Evolutionary conservation across 2,329 filamentous ascomycete species (phyloP).

Genomic region (Penicillium glabrum): DNA sequence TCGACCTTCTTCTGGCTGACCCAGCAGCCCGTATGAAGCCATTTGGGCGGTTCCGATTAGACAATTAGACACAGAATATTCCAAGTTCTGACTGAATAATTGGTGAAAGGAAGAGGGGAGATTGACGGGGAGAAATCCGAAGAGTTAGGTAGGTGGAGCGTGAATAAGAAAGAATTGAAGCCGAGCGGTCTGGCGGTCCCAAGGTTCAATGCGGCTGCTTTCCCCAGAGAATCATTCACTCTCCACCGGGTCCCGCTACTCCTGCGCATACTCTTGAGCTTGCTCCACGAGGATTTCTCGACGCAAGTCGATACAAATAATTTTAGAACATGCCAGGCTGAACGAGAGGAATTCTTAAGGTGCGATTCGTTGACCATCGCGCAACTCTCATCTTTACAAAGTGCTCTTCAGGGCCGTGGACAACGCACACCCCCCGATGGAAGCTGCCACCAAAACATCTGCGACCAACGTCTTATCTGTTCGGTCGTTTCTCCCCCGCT

Average conservation of each 20-base stretch:
- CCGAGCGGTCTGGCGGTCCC: conserved; percentile 19
- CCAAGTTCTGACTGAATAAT: neutral
- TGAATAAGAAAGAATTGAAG: conserved; percentile 21
- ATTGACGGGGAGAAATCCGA: neutral
- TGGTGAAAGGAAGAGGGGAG: neutral
- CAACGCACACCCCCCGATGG: conserved; percentile 27
- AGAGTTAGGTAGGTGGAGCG: conserved; percentile 11
- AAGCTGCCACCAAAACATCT: conserved; percentile 15
- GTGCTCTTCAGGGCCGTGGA: neutral
- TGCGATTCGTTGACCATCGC: conserved; percentile 5
- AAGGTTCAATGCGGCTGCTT: conserved; percentile 10
- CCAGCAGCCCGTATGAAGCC: conserved; percentile 65
- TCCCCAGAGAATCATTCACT: conserved; percentile 8
- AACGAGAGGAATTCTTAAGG: neutral
- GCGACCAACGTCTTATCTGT: conserved; percentile 15
- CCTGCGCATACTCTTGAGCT: neutral
- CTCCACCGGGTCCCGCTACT: conserved; percentile 1
- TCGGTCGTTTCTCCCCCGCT: conserved; percentile 13
- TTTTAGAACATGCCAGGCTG: conserved; percentile 14
- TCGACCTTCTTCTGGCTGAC: conserved; percentile 62
- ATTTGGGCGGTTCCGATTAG: conserved; percentile 35
- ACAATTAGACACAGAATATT: neutral
- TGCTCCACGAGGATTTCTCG: neutral
- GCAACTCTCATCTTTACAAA: neutral
- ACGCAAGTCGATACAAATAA: conserved; percentile 4